Base-by-base conservation (phyloP, 2,329 filamentous ascomycete species). In the Lizonia empirigonia region DNA sequence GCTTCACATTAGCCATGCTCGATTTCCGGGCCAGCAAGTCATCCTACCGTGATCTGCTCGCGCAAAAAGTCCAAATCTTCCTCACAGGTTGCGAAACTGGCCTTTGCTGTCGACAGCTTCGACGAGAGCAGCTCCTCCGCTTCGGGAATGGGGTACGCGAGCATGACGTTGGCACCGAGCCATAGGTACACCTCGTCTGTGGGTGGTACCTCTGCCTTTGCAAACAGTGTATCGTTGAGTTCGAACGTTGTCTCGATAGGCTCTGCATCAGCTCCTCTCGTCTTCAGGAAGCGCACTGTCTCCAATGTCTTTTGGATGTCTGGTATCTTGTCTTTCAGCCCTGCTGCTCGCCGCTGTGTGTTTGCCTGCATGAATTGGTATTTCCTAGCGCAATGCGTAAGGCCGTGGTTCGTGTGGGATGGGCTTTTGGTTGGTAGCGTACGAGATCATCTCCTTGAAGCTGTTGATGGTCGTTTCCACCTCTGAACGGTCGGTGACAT, bases 321-420 rank as follows among this genome's bases (percentile, higher is more conserved):
- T 0, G 94, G 94, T 61, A 99, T 91, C 79, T 97, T 99, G 69
- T 97, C 92, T 68, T 87, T 89, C 48, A 99, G 78, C 2, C 92
- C 91, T 4, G 82, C 80, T 44, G 89, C 87, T 38, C 94, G 85
- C 58, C 91, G 84, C 74, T 96, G 88, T 52, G 94, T 89, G 75
- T 96, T 97, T 71, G 88, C 81, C 77, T 97, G 91, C 94, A 99
- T 99, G 78, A 97, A 99, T 75, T 97, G 94, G 79, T 99, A 99
- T 82, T 99, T 99, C 64, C 91, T 96, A 49, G n/a, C 13, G 15
- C 16, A 36, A 3, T 4, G 16, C 44, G 55, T 65, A 27, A 67
- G 63, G 37, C 16, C 12, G 27, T 35, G 38, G 22, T 13, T 22
- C 20, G n/a, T 24, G 10, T 15, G 16, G 9, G 18, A 8, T 30